Base-by-base conservation (phyloP, 352 stramenopile genomes). In the Halophytophthora polymorphica region DNA sequence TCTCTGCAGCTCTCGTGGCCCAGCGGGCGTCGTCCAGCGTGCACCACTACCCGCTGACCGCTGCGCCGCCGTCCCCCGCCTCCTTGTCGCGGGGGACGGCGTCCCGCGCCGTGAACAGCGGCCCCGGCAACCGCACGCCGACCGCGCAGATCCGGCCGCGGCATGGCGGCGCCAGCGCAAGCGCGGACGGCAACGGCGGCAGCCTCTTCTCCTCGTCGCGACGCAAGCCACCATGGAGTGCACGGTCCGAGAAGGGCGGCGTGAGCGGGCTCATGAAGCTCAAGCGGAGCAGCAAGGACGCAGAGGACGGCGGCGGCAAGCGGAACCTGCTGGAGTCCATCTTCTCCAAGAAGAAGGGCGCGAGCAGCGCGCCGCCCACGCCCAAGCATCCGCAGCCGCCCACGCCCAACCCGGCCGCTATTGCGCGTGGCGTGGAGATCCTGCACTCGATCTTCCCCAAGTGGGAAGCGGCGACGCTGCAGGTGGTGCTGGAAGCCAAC, bases 401-500 rank as follows among this genome's bases (percentile, higher is more conserved):
- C 2, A 55, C 59, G n/a, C 73, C 78, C 6, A 81, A 57, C 28
- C 50, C 69, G 10, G 72, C 69, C 21, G 72, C 79, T 1, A 68
- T 88, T 37, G 72, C 61, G 2, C 77, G 78, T 11, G 77, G 77
- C 8, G 71, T 90, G 0, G 78, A 87, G 45, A 89, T 92, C 36
- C 48, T 94, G 37, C 66, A 77, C 45, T 86, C 78, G 11, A 92
- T 94, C 42, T 94, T 94, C 63, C 83, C 81, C 2, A 83, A 76
- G 28, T 94, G 83, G 83, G 83, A 94, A 43, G 47, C 58, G 12
- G 69, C 68, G 45, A 71, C 79, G 19, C 43, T 94, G 53, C 69
- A 83, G 17, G 71, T 88, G 22, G 68, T 94, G 49, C 69, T 94
- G 17, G 83, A 92, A 39, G 70, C 71, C 12, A 87, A 90, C 51